These are phyloP conservation scores for Schizophyllum commune DNA, from an alignment of 1,284 basidiomycete species.

Conservation along the genomic window DNA sequence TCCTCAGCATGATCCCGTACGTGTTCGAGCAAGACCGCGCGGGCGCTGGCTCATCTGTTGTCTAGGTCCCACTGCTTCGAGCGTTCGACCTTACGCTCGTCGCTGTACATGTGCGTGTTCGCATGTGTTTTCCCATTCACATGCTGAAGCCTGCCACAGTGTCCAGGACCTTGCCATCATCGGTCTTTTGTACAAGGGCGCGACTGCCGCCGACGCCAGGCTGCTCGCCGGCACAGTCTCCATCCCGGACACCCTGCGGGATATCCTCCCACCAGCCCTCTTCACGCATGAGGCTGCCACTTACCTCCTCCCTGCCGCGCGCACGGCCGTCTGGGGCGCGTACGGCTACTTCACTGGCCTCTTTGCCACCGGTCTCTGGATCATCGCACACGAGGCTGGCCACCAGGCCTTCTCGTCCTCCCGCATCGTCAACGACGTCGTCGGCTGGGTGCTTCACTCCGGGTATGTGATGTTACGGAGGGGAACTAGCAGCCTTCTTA, in stretches of 20 bases:
- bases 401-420: slow-evolving; percentile 72
- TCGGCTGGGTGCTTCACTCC: slow-evolving; percentile 81
- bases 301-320: slow-evolving; percentile 51
- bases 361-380: slow-evolving; percentile 91
- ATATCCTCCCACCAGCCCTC: slow-evolving; percentile 29
- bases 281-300: background rate
- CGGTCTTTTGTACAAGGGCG: slow-evolving; percentile 60
- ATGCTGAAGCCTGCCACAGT: slow-evolving; percentile 27
- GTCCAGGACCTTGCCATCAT: slow-evolving; percentile 74
- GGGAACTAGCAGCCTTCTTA: slow-evolving; percentile 15
- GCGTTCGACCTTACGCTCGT: slow-evolving; percentile 82
- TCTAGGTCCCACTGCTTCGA: slow-evolving; percentile 89
- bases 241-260: background rate
- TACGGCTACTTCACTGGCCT: slow-evolving; percentile 83
- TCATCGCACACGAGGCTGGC: slow-evolving; percentile 62
- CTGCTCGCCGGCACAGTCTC: background rate
- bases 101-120: slow-evolving; percentile 64
- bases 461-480: slow-evolving; percentile 30
- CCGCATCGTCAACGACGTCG: slow-evolving; percentile 74
- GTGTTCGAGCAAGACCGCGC: slow-evolving; percentile 20
- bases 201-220: slow-evolving; percentile 57
- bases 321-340: slow-evolving; percentile 70
- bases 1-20: slow-evolving; percentile 85
- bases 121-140: slow-evolving; percentile 3
- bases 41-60: slow-evolving; percentile 2